Conservation (phyloP, 2,329 filamentous ascomycete species). For the Teratosphaeria zuluensis region DNA sequence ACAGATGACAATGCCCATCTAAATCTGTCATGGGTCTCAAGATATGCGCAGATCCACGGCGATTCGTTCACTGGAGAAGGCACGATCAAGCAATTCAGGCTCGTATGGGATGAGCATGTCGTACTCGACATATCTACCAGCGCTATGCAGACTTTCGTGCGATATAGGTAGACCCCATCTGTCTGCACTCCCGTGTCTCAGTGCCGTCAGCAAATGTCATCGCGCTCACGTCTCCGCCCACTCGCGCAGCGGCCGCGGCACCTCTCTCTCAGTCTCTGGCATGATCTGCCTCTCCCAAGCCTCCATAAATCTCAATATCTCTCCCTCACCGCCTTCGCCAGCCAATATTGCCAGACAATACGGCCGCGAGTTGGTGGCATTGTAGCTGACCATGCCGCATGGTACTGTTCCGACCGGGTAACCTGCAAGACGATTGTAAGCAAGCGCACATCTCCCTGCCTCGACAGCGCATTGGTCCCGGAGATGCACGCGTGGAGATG, state of each 20-base stretch:
- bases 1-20: background rate
- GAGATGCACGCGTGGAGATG: background rate
- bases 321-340: background rate
- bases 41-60: too few relatives aligned
- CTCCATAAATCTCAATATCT: constrained; percentile 1
- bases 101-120: too few relatives aligned
- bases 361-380: constrained; percentile 5
- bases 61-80: too few relatives aligned
- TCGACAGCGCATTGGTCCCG: background rate
- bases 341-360: constrained; percentile 2
- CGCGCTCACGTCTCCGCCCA: too few relatives aligned
- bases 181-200: too few relatives aligned
- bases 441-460: background rate
- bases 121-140: too few relatives aligned
- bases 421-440: background rate
- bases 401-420: constrained; percentile 4
- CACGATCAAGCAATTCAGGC: too few relatives aligned
- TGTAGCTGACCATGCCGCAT: constrained; percentile 3
- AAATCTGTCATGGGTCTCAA: background rate
- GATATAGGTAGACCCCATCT: too few relatives aligned
- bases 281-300: background rate
- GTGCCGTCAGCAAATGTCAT: too few relatives aligned
- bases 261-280: background rate
- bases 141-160: too few relatives aligned
- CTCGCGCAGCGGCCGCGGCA: too few relatives aligned